phyloP scores from a whole-genome alignment of 2,329 filamentous ascomycete genomes.

The Neonectria neomacrospora region DNA sequence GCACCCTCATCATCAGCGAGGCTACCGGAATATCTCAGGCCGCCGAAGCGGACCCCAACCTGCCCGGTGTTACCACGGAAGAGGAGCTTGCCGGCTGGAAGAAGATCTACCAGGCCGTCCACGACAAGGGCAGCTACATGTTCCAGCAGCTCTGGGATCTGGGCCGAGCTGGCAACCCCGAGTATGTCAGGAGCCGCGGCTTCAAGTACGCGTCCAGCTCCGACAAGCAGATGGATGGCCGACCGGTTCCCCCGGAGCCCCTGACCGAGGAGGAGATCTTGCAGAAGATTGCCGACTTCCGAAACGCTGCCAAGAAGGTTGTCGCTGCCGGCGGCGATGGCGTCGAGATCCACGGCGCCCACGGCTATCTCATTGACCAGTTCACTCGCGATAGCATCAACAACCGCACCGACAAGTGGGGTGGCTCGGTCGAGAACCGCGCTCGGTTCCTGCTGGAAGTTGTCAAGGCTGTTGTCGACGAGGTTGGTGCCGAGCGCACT shows the following conservation, averaged over 20 bases:
- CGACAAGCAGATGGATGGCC: conserved; percentile 39
- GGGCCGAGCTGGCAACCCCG: conserved; percentile 58
- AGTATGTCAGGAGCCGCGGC: conserved; percentile 38
- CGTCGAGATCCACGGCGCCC: conserved; percentile 69
- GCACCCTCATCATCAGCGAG: conserved; percentile 58
- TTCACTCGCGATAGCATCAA: conserved; percentile 67
- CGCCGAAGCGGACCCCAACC: conserved; percentile 46
- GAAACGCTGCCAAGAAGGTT: conserved; percentile 64
- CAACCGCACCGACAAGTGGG: conserved; percentile 64
- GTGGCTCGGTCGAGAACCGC: conserved; percentile 64
- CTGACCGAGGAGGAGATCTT: conserved; percentile 75
- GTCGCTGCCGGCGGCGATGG: conserved; percentile 75
- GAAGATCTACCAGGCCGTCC: conserved; percentile 69
- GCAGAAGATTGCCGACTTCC: conserved; percentile 69
- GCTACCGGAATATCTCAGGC: conserved; percentile 56
- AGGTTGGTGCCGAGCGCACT: conserved; percentile 61
- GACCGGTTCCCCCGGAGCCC: conserved; percentile 21
- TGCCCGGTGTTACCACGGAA: conserved; percentile 67
- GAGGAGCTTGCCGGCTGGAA: conserved; percentile 71
- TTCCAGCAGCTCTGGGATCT: conserved; percentile 74
- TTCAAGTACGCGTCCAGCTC: conserved; percentile 44
- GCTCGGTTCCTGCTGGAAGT: conserved; percentile 63
- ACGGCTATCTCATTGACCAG: conserved; percentile 73
- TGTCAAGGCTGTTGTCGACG: conserved; percentile 53
- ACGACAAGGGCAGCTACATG: conserved; percentile 69